Conservation (phyloP, 2,329 filamentous ascomycete species). For the Arthrobotrys musiformis region DNA sequence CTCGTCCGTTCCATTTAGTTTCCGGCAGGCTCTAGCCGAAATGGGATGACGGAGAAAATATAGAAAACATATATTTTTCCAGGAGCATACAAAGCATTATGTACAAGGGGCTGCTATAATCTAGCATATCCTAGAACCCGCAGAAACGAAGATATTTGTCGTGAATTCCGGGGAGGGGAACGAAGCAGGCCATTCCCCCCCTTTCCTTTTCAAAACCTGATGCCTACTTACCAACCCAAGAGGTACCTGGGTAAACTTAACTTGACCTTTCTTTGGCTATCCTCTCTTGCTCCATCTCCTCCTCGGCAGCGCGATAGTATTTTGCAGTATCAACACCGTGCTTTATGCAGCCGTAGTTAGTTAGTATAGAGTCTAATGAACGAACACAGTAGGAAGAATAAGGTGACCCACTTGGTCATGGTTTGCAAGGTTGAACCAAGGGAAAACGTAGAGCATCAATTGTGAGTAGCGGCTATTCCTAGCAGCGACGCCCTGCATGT, state of each 20-base stretch:
- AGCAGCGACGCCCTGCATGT: conserved; percentile 92
- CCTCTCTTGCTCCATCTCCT: conserved; percentile 85
- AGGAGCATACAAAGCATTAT: background rate
- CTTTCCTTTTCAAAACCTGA: background rate
- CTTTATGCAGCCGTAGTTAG: conserved; percentile 63
- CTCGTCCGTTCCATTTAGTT: conserved; percentile 55
- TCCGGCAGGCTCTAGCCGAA: too few species aligned
- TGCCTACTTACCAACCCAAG: too few species aligned
- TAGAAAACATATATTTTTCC: too few species aligned
- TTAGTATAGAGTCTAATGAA: background rate
- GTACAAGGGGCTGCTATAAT: background rate
- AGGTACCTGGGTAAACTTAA: too few species aligned
- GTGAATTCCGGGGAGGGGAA: background rate
- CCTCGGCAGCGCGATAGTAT: conserved; percentile 95
- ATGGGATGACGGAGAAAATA: too few species aligned
- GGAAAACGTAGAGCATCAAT: conserved; percentile 82
- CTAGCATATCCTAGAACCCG: background rate
- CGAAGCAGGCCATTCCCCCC: background rate
- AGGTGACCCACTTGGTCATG: conserved; percentile 73
- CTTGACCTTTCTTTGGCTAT: conserved; percentile 52
- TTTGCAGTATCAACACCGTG: conserved; percentile 98
- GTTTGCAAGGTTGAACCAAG: conserved; percentile 99
- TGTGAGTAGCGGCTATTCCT: conserved; percentile 92
- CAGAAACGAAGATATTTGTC: background rate
- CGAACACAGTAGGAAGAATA: background rate